These are phyloP conservation scores for Aspergillus tamarii DNA, from an alignment of 2,329 filamentous ascomycete genomes.

Conservation along the genomic window DNA sequence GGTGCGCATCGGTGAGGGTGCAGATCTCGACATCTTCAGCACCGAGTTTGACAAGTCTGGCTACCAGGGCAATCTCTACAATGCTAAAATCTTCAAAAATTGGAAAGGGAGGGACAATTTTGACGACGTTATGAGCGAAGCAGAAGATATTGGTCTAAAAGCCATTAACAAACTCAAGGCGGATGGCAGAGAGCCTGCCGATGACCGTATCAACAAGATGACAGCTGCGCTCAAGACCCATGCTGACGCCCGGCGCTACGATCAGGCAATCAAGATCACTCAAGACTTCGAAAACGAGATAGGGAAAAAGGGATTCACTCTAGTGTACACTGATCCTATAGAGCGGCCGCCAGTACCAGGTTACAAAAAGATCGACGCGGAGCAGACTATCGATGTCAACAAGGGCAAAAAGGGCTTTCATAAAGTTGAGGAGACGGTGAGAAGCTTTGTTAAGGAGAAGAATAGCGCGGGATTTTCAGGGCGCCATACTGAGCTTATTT, in stretches of 20 bases:
- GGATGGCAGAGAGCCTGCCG: background rate
- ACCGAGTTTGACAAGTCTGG: background rate
- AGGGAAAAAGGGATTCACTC: too few species aligned
- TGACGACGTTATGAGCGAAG: background rate
- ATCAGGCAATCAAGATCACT: background rate
- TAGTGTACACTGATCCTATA: background rate
- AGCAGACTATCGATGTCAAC: too few species aligned
- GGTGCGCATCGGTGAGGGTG: background rate
- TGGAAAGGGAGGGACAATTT: background rate
- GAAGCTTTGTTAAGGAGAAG: too few species aligned
- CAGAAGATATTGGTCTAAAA: background rate
- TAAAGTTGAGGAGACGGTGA: too few species aligned
- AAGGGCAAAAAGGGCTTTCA: too few species aligned
- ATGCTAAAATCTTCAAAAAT: background rate
- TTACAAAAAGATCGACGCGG: background rate
- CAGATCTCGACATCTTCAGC: rapidly evolving
- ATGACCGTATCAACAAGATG: background rate
- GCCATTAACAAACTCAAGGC: background rate
- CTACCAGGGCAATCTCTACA: background rate
- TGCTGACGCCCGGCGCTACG: background rate
- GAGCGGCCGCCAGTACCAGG: background rate
- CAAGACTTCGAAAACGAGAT: background rate
- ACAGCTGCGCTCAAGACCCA: background rate
- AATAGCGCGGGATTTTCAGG: background rate
- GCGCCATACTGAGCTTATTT: background rate